Conservation (phyloP, 805 yeast genomes). For the Kuraishia capsulata region DNA sequence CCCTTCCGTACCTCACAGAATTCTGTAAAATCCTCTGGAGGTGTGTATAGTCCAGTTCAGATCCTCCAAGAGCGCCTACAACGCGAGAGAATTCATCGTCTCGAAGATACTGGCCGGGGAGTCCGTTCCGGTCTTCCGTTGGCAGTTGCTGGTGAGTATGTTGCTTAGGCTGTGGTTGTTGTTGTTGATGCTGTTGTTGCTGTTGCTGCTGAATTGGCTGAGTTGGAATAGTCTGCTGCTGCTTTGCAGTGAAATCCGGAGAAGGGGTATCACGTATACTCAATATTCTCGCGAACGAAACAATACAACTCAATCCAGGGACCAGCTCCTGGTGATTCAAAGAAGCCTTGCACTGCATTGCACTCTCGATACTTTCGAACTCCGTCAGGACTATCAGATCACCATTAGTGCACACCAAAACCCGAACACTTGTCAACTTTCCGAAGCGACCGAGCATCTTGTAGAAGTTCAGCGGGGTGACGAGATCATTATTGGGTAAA, state of each 20-base stretch:
- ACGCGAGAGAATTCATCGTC: not conserved
- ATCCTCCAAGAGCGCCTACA: not conserved
- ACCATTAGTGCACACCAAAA: constrained; percentile 32
- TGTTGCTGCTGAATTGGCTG: not conserved
- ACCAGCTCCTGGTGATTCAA: constrained; percentile 77
- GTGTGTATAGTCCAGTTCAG: not conserved
- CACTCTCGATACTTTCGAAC: constrained; percentile 61
- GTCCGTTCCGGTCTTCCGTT: not conserved
- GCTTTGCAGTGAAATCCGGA: constrained; percentile 3
- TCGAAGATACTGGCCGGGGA: not conserved
- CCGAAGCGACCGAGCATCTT: constrained; percentile 55
- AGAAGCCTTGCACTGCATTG: constrained; percentile 69
- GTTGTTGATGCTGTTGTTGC: no score
- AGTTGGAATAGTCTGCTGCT: constrained; percentile 2
- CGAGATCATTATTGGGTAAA: constrained; percentile 41
- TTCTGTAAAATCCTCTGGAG: constrained; percentile 23
- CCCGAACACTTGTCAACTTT: constrained; percentile 46
- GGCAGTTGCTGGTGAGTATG: no score
- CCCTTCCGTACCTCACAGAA: constrained; percentile 34
- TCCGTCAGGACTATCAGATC: constrained; percentile 54
- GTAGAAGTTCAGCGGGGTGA: constrained; percentile 45
- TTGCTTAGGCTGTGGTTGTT: no score
- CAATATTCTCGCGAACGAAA: constrained; percentile 74
- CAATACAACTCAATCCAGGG: constrained; percentile 67
- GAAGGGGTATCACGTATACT: constrained; percentile 14